Evolutionary conservation across 1,284 basidiomycete genomes (phyloP).

Genomic region (Takashimella koratensis): DNA sequence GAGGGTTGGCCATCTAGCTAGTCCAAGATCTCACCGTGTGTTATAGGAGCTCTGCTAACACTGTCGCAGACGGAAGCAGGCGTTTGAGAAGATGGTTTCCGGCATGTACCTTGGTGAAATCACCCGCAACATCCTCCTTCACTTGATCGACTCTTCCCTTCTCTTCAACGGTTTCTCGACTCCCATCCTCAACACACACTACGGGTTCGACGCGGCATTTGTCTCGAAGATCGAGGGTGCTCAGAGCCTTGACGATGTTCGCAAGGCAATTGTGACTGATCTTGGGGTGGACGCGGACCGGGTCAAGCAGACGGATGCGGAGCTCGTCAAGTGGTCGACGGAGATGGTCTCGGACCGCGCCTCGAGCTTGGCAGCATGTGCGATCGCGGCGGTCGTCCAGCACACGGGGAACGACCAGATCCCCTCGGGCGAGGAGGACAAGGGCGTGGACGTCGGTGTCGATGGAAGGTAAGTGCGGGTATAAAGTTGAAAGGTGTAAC

Average conservation of each 20-base stretch:
- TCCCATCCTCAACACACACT: conserved; percentile 72
- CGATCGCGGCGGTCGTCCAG: conserved; percentile 77
- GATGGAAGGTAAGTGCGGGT: conserved; percentile 69
- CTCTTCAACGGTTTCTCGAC: conserved; percentile 80
- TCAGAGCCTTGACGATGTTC: conserved; percentile 44
- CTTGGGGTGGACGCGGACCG: conserved; percentile 57
- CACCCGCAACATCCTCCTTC: conserved; percentile 75
- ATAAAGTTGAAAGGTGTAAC: conserved; percentile 23
- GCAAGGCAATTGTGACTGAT: conserved; percentile 59
- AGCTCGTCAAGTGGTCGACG: conserved; percentile 77
- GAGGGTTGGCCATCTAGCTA: not conserved
- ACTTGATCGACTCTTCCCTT: conserved; percentile 69
- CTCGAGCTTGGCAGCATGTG: conserved; percentile 76
- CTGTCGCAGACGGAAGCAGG: conserved; percentile 76
- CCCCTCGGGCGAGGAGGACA: conserved; percentile 52
- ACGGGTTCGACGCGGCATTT: conserved; percentile 88
- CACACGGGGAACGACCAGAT: conserved; percentile 66
- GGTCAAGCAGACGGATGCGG: conserved; percentile 53
- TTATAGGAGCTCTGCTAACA: conserved; percentile 1
- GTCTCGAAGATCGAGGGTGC: conserved; percentile 77
- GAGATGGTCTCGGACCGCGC: conserved; percentile 76
- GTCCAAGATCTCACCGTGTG: not conserved
- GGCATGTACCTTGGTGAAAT: conserved; percentile 99
- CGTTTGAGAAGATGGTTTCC: conserved; percentile 97
- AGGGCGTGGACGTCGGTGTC: conserved; percentile 70